Percentiles rank a stretch among this genome's conserved stretches.
Conservation (phyloP, 371 early-diverging fungal genomes). For the Apophysomyces ossiformis region DNA sequence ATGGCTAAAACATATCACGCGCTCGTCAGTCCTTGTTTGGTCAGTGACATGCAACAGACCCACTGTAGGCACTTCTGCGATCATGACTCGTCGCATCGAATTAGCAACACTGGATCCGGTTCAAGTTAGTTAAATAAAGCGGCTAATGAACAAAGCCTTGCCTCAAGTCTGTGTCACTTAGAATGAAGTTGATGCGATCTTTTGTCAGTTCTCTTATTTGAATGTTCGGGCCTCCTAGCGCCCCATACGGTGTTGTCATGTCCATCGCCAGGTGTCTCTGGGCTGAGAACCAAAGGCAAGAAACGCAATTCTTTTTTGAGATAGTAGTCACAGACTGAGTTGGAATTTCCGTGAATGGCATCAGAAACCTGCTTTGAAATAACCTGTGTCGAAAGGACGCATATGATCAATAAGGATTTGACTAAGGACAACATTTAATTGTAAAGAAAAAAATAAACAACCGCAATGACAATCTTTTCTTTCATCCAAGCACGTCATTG, state of each 20-base stretch:
- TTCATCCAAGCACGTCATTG: too few species aligned
- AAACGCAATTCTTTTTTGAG: too few species aligned
- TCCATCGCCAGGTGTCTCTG: slow-evolving; percentile 4
- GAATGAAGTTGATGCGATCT: slow-evolving; percentile 73
- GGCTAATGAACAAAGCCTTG: slow-evolving; percentile 25
- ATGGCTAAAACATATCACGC: slow-evolving; percentile 72
- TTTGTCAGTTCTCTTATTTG: slow-evolving; percentile 73
- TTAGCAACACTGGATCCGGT: slow-evolving; percentile 83
- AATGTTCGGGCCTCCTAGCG: slow-evolving; percentile 69
- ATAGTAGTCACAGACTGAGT: too few species aligned
- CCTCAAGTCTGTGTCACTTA: slow-evolving; percentile 83
- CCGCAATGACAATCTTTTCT: too few species aligned
- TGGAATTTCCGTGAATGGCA: too few species aligned
- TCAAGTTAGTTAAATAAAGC: slow-evolving; percentile 6
- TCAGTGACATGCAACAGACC: slow-evolving; percentile 41
- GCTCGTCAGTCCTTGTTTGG: neutral
- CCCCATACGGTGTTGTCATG: slow-evolving; percentile 36
- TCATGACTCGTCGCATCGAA: slow-evolving; percentile 94
- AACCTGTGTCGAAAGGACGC: too few species aligned
- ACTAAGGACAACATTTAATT: too few species aligned
- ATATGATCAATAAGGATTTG: too few species aligned
- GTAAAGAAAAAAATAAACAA: too few species aligned
- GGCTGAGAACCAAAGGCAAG: too few species aligned
- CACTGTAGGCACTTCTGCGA: slow-evolving; percentile 98
- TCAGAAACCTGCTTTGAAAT: too few species aligned